Evolutionary conservation across 768 basidiomycete species (phyloP), one percentile per base, ranked within the genome.

Genomic region (Lactarius quietus): DNA sequence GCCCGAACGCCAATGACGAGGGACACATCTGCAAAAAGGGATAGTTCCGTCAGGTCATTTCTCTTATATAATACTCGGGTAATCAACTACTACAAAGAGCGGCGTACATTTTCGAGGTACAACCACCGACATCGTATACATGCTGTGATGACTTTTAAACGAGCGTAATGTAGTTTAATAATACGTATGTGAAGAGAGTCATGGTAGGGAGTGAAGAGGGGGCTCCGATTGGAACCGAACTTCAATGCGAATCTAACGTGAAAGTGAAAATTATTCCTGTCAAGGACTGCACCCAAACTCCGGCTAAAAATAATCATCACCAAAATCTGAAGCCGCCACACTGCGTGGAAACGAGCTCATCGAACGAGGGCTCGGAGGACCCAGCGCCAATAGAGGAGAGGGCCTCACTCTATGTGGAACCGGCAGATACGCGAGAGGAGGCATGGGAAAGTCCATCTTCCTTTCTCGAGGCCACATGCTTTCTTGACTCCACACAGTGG

Each of bases 401-500:
- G 57, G 52, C 6, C 29, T 39, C 38, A 58, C 33, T 26, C 61
- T 58, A 18, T 39, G 61, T 38, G 56, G 38, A 36, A 33, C 59
- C 26, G 55, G 51, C 17, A 66, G 4, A 33, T 62, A 36, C 36
- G 51, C 56, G 39, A 57, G 60, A 29, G 61, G 51, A n/a, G 56
- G 65, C 39, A 62, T 26, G 28, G 61, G 61, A 26, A 58, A 28
- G 20, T 53, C 57, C 20, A 51, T 39, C 51, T 29, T n/a, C 57
- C 53, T 62, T 35, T 66, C 61, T 38, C 38, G 61, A 10, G 57
- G 57, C 65, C 61, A 62, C 61, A 58, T 62, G 61, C 65, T 66
- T 31, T 66, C 65, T 43, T 62, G 65, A 55, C 61, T 66, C 61
- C 65, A 66, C 18, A 62, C 52, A 1, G 65, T 66, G 35, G 65